Conservation (phyloP, 2,329 filamentous ascomycete genomes). For the Scedosporium boydii region DNA sequence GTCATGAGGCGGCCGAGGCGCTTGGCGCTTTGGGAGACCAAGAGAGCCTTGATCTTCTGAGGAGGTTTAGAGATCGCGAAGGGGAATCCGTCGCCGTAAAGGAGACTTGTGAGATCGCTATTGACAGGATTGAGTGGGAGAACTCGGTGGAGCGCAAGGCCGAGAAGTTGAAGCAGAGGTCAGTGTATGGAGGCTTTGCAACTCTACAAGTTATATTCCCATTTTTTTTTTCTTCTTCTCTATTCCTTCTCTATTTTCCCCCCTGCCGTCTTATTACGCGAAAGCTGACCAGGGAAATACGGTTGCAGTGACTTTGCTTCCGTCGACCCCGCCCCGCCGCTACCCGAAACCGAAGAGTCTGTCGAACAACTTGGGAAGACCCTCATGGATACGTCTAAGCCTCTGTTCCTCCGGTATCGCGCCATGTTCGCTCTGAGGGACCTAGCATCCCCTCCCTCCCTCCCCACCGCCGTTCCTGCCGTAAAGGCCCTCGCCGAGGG, state of each 20-base stretch:
- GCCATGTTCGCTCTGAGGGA: constrained; percentile 98
- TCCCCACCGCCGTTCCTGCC: constrained; percentile 81
- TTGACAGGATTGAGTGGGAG: constrained; percentile 91
- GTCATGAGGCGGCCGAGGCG: constrained; percentile 94
- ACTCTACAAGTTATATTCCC: not conserved
- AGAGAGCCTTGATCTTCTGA: constrained; percentile 64
- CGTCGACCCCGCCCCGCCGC: constrained; percentile 86
- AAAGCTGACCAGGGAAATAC: constrained; percentile 6
- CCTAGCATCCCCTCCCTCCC: constrained; percentile 83
- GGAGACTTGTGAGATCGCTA: constrained; percentile 95
- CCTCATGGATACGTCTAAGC: constrained; percentile 67
- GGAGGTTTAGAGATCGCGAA: constrained; percentile 61
- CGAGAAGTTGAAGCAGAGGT: constrained; percentile 80
- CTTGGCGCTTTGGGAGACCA: constrained; percentile 76
- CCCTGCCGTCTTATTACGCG: not conserved
- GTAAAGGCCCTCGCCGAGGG: constrained; percentile 79
- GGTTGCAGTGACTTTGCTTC: constrained; percentile 77
- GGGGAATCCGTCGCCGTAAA: constrained; percentile 73
- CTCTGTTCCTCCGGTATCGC: constrained; percentile 87
- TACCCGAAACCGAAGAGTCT: constrained; percentile 59
- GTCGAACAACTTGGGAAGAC: constrained; percentile 67
- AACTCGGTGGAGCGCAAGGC: constrained; percentile 60
- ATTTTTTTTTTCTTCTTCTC: not conserved
- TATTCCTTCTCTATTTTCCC: not conserved
- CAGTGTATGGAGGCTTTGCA: constrained; percentile 17